phyloP scores from a whole-genome alignment of 2,329 filamentous ascomycete genomes.

The Monosporascus sp. region DNA sequence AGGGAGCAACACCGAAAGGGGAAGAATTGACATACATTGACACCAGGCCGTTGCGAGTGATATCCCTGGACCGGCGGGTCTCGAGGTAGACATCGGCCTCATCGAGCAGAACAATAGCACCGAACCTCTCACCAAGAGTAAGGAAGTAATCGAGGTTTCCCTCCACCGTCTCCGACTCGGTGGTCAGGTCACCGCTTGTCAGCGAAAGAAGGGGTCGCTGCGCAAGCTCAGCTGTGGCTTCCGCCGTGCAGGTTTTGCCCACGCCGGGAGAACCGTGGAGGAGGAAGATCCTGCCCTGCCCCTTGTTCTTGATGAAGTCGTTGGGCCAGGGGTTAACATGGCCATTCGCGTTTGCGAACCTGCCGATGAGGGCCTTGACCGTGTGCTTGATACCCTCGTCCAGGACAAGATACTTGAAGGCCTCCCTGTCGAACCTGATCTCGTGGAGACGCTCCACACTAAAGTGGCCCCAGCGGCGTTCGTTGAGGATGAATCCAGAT shows the following conservation, averaged over 20 bases:
- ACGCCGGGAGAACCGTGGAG: constrained; percentile 51
- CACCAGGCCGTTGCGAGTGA: constrained; percentile 43
- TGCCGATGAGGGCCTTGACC: constrained; percentile 42
- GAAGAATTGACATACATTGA: constrained; percentile 24
- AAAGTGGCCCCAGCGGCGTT: constrained; percentile 41
- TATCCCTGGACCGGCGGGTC: constrained; percentile 38
- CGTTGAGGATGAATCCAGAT: constrained; percentile 40
- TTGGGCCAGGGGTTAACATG: constrained; percentile 39
- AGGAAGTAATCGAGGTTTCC: constrained; percentile 43
- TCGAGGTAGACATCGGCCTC: constrained; percentile 59
- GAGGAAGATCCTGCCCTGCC: constrained; percentile 45
- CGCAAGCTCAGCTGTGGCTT: constrained; percentile 48
- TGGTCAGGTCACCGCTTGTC: constrained; percentile 44
- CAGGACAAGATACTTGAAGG: constrained; percentile 46
- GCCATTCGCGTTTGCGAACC: constrained; percentile 37
- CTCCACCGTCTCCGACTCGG: constrained; percentile 34
- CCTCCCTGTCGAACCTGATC: constrained; percentile 39
- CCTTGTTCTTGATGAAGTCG: constrained; percentile 47
- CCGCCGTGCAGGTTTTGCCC: constrained; percentile 53
- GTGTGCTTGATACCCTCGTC: constrained; percentile 44
- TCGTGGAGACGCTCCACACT: constrained; percentile 34
- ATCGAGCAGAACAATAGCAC: constrained; percentile 50
- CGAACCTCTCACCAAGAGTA: constrained; percentile 43
- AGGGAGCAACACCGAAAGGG: too few species aligned
- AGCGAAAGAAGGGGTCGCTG: constrained; percentile 47